Conservation (phyloP, 2,329 filamentous ascomycete species). For the Cordyceps cateniannulata region DNA sequence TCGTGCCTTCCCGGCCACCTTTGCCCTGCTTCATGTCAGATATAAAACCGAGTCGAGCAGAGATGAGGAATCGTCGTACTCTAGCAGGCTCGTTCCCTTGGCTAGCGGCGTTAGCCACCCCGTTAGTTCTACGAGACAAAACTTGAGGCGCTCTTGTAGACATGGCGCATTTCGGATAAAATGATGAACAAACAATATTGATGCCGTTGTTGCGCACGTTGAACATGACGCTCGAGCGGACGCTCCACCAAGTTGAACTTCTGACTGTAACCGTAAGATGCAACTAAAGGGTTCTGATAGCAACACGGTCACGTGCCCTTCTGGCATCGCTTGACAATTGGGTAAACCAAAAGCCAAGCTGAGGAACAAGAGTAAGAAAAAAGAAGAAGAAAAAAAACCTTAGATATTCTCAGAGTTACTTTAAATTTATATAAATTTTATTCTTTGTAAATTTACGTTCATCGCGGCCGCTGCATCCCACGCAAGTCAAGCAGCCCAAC, state of each 20-base stretch:
- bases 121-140: constrained; percentile 30
- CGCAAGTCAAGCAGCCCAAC: not conserved
- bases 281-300: constrained; percentile 8
- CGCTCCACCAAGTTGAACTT: not conserved
- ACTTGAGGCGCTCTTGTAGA: constrained; percentile 29
- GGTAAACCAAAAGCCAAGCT: too few relatives aligned
- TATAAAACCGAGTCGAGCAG: not conserved
- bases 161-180: constrained; percentile 26
- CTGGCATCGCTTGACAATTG: not conserved
- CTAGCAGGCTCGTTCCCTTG: constrained; percentile 20
- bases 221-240: not conserved
- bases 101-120: constrained; percentile 19
- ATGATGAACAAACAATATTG: constrained; percentile 14
- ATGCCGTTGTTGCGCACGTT: not conserved
- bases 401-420: not conserved
- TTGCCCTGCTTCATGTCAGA: constrained; percentile 16
- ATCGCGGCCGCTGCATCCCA: not conserved
- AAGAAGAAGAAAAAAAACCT: not conserved
- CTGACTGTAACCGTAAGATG: constrained; percentile 4
- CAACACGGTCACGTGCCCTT: not conserved
- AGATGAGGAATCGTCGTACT: not conserved
- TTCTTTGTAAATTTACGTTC: not conserved
- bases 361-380: too few relatives aligned
- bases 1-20: constrained; percentile 14
- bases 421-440: not conserved